Conservation (phyloP, 306 rosid genomes). For the Quercus wislizeni region DNA sequence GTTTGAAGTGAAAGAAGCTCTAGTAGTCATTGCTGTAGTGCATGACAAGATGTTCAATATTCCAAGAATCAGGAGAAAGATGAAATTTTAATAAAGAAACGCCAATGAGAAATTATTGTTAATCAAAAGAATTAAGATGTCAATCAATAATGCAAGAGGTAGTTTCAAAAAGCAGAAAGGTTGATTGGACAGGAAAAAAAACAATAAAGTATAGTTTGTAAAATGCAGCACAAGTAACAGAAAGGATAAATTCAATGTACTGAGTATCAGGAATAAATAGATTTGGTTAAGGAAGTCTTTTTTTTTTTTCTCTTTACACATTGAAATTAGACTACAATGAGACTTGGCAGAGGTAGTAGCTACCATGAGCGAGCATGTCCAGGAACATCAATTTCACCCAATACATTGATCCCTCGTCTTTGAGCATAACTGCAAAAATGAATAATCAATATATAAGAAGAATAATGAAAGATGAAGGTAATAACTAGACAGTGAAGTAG, state of each 20-base stretch:
- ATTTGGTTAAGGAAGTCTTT: background rate
- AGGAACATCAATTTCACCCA: slow-evolving; percentile 47
- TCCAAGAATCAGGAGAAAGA: too few relatives aligned
- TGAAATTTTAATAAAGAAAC: too few relatives aligned
- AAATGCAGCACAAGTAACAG: too few relatives aligned
- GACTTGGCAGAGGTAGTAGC: background rate
- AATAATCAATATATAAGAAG: background rate
- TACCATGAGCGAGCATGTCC: slow-evolving; percentile 49
- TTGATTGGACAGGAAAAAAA: too few relatives aligned
- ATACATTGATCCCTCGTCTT: slow-evolving; percentile 37
- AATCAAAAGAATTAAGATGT: too few relatives aligned
- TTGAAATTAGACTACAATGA: background rate
- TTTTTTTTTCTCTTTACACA: background rate
- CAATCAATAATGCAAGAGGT: too few relatives aligned
- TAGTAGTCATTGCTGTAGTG: too few relatives aligned
- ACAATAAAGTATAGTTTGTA: too few relatives aligned
- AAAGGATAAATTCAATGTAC: background rate
- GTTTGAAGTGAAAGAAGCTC: too few relatives aligned
- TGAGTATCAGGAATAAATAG: background rate
- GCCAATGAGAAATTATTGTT: too few relatives aligned
- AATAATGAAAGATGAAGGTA: background rate
- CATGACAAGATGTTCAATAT: too few relatives aligned
- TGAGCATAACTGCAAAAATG: slow-evolving; percentile 28
- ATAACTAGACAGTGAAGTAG: background rate
- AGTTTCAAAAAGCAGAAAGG: too few relatives aligned